Base-by-base conservation (phyloP, 805 yeast species). In the Ogataea zsoltii region DNA sequence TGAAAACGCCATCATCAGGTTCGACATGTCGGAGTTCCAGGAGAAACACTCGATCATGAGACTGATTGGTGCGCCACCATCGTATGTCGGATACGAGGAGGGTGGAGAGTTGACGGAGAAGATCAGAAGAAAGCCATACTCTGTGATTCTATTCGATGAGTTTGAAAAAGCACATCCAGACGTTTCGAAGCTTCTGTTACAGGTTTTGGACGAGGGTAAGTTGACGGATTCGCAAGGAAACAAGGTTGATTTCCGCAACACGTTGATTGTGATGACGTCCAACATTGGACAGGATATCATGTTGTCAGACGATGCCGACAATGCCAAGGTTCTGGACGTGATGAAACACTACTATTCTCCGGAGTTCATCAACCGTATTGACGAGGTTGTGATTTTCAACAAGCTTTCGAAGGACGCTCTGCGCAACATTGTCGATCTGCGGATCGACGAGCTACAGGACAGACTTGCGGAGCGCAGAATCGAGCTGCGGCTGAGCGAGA, bases 21-120 rank as follows among this genome's bases (percentile, higher is more conserved):
- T 92, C 63, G 99, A 92, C 66, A 94, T 94, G 99, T 88, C 96
- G 16, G 99, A 92, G 65, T 92, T 94, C 66, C 98, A 92, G 69
- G 99, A 92, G 63, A 86, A 87, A 63, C 97, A 90, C 67, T 77
- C 96, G 0, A 83, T 94, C 6, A 85, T 96, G 36, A 79, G 97
- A 51, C 76, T 92, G 51, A 90, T 92, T 56, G 99, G 99, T 41
- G 94, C 98, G 0, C 99, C 99, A 4, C 99, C 99, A 25, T 97
- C 98, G 7, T 92, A 92, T 64, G 97, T 92, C 17, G 94, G 97
- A 43, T 91, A 90, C 68, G 99, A 92, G 61, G 94, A 87, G 57
- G 87, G 90, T 62, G 99, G 99, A 41, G 98, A 94, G 67, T 74
- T 94, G 52, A 94, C 99, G 1, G 98, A 94, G 66, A 96, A 96